Percentiles rank a stretch among this genome's conserved stretches.
phyloP scores from a whole-genome alignment of 2,329 filamentous ascomycete species.

The Lecanosticta acicola region DNA sequence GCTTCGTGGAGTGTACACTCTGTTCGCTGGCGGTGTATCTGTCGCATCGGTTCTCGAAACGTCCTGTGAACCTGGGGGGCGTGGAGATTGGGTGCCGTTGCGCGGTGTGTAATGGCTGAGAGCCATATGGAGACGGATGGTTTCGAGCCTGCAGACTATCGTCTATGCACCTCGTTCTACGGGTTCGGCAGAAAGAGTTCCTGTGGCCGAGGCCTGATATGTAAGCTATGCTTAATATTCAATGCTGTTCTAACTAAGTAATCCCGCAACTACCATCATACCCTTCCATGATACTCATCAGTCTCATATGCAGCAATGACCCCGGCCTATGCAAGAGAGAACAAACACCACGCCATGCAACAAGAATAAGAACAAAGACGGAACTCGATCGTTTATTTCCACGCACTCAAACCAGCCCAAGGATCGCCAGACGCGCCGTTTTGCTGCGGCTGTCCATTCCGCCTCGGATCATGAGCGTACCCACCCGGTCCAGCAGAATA shows the following conservation, averaged over 20 bases:
- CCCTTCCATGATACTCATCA: neutral
- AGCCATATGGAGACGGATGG: too few relatives aligned
- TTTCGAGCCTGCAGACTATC: too few relatives aligned
- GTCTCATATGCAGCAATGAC: neutral
- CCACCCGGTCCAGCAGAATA: constrained; percentile 49
- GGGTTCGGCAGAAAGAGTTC: too few relatives aligned
- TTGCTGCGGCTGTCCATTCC: constrained; percentile 38
- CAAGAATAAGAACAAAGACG: neutral
- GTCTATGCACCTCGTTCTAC: too few relatives aligned
- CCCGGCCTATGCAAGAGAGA: neutral
- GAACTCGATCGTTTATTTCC: constrained; percentile 53
- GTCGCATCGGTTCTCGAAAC: too few relatives aligned
- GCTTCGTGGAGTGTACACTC: neutral
- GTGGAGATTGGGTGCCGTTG: too few relatives aligned
- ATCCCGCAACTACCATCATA: neutral
- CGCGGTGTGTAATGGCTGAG: too few relatives aligned
- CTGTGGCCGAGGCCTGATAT: too few relatives aligned
- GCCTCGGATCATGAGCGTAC: constrained; percentile 49
- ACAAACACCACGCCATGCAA: constrained; percentile 5
- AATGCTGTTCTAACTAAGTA: too few relatives aligned
- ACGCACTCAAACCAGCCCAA: constrained; percentile 65
- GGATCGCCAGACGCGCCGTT: constrained; percentile 49
- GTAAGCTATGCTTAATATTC: too few relatives aligned
- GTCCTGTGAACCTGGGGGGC: too few relatives aligned
- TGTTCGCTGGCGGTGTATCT: neutral